Conservation (phyloP, 169 alveolate species). For the Plasmodium malariae region DNA sequence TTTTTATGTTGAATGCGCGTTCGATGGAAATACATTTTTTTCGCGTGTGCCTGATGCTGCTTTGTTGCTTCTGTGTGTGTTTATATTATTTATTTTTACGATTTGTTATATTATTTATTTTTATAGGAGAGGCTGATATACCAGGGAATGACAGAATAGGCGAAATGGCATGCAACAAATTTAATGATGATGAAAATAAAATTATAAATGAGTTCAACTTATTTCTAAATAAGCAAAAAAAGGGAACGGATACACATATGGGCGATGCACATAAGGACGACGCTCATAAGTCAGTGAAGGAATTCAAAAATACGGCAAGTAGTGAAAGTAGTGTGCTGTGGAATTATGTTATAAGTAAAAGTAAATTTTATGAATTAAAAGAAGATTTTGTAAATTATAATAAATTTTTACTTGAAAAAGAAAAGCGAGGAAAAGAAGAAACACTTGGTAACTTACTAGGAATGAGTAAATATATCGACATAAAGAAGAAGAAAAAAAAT, state of each 20-base stretch:
- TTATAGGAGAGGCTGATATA: not conserved
- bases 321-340: constrained; percentile 20
- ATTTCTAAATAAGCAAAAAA: not conserved
- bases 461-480: constrained; percentile 33
- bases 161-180: not conserved
- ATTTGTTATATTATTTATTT: not conserved
- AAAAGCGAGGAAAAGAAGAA: constrained; percentile 24
- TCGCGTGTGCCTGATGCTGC: no score
- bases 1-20: no score
- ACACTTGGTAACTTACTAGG: constrained; percentile 50
- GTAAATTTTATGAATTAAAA: constrained; percentile 48
- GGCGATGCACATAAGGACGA: not conserved
- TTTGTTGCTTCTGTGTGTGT: no score
- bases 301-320: constrained; percentile 14
- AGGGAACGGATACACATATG: not conserved
- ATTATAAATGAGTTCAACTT: constrained; percentile 35
- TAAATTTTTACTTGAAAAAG: constrained; percentile 35
- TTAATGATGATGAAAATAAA: constrained; percentile 12
- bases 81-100: not conserved
- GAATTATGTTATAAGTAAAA: constrained; percentile 40
- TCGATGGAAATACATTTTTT: no score
- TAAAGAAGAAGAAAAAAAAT: constrained; percentile 14
- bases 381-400: constrained; percentile 68
- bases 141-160: not conserved
- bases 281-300: no score